Percentiles rank a stretch among this genome's conserved stretches.
Conservation (phyloP, 768 basidiomycete genomes). For the Lactarius akahatsu region DNA sequence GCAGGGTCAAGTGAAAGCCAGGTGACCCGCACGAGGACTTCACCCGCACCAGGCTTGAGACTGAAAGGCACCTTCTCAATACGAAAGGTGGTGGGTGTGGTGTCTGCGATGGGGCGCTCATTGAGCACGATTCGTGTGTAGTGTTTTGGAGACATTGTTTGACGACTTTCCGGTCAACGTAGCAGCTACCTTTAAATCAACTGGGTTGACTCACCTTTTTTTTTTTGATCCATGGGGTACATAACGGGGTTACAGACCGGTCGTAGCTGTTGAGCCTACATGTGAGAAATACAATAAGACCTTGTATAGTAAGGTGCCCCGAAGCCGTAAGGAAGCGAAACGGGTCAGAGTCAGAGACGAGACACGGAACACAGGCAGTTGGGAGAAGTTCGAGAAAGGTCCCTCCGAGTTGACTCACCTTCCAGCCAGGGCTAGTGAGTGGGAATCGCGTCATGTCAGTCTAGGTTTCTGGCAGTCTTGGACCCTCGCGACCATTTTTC, state of each 20-base stretch:
- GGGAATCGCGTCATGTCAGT: neutral
- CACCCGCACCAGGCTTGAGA: slow-evolving; percentile 50
- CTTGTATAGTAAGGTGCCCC: no score
- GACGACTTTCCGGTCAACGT: neutral
- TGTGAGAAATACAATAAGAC: no score
- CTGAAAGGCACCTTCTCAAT: slow-evolving; percentile 52
- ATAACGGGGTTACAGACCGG: no score
- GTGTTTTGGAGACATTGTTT: slow-evolving; percentile 19
- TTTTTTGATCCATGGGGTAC: no score
- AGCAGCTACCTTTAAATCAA: neutral
- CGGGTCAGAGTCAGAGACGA: no score
- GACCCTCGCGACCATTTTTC: no score
- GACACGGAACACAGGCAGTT: no score
- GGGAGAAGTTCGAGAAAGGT: no score
- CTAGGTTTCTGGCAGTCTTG: no score
- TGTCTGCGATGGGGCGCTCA: slow-evolving; percentile 65
- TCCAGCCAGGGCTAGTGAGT: no score
- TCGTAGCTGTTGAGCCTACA: no score
- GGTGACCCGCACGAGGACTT: slow-evolving; percentile 74
- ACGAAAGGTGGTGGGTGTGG: slow-evolving; percentile 74
- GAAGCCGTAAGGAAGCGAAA: no score
- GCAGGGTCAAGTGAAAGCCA: slow-evolving; percentile 86
- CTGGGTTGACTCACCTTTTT: neutral
- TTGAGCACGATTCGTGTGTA: slow-evolving; percentile 75
- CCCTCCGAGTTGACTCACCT: neutral